Evolutionary conservation across 2,329 filamentous ascomycete genomes (phyloP).

Genomic region (Cladosporium oxysporum): DNA sequence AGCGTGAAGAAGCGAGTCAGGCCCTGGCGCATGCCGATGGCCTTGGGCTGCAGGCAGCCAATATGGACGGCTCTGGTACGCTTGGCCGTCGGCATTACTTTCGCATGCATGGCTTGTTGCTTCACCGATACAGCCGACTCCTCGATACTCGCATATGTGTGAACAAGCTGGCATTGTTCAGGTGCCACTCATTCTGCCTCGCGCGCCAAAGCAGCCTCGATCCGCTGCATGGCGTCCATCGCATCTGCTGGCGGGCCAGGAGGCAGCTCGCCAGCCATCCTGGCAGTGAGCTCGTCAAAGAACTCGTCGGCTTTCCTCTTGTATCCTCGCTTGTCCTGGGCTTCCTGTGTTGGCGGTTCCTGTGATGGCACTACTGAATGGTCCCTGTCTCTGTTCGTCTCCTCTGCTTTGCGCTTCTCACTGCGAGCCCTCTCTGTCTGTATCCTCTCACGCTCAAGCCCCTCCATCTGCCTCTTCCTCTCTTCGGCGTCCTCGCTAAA

Average conservation of each 20-base stretch:
- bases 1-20: not conserved
- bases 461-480: conserved; percentile 72
- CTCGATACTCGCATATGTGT: not conserved
- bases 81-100: conserved; percentile 3
- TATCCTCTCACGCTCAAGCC: conserved; percentile 65
- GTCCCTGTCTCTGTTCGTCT: conserved; percentile 43
- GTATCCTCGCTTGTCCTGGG: conserved; percentile 21
- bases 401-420: conserved; percentile 56
- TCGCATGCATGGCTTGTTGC: not conserved
- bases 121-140: not conserved
- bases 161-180: not conserved
- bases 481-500: conserved; percentile 76
- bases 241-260: conserved; percentile 14
- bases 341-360: conserved; percentile 14
- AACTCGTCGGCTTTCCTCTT: conserved; percentile 74
- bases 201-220: conserved; percentile 23
- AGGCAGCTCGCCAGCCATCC: conserved; percentile 29
- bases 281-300: conserved; percentile 58
- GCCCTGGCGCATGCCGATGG: not conserved
- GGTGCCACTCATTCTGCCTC: conserved; percentile 12
- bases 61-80: not conserved
- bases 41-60: not conserved
- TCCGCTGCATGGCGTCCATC: conserved; percentile 23
- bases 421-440: conserved; percentile 68
- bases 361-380: conserved; percentile 23